Evolutionary conservation across 371 early-diverging fungal genomes (phyloP), one percentile per base, ranked within the genome.

Genomic region (Apophysomyces sp.): DNA sequence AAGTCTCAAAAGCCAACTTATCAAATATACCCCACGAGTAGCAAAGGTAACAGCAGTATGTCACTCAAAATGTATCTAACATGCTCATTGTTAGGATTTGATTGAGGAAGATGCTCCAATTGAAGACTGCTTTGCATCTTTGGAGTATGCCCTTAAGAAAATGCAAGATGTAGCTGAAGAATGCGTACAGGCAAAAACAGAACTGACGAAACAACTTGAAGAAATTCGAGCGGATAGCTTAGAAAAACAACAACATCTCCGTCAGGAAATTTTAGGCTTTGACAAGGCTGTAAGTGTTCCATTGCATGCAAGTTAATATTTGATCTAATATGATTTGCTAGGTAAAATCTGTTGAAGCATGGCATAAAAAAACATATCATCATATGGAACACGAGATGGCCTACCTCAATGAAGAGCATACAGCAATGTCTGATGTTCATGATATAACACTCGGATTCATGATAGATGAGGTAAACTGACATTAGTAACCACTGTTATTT

Each of bases 91-190:
- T n/a, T 21, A 61, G 61, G 27, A 40, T n/a, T 37, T 57, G 9
- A 61, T 37, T 32, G 28, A 39, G 11, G 41, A 57, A 16, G 49
- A 44, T 5, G 49, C 49, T 44, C 49, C 49, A 21, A 61, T 66
- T 4, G 56, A 66, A 49, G 59, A 29, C 4, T 16, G 60, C 7
- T 9, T 66, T 18, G 30, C 27, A 6, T 60, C 66, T 12, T 44
- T 66, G 36, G 66, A 61, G 40, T 15, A 39, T 34, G 57, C 56
- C 31, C 24, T 57, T 0, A 57, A 61, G 16, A 41, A 52, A 15
- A 68, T 68, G 63, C 39, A 63, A 31, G 44, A 57, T 4, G 21
- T 68, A 16, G 53, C 52, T n/a, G 52, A 37, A 31, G 61, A 63
- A 7, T 39, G 54, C 12, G 16, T 61, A 7, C 30, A 37, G 18